Evolutionary conservation across 1,284 basidiomycete genomes (phyloP), one percentile per base, ranked within the genome.

Genomic region (Malassezia yamatoensis): DNA sequence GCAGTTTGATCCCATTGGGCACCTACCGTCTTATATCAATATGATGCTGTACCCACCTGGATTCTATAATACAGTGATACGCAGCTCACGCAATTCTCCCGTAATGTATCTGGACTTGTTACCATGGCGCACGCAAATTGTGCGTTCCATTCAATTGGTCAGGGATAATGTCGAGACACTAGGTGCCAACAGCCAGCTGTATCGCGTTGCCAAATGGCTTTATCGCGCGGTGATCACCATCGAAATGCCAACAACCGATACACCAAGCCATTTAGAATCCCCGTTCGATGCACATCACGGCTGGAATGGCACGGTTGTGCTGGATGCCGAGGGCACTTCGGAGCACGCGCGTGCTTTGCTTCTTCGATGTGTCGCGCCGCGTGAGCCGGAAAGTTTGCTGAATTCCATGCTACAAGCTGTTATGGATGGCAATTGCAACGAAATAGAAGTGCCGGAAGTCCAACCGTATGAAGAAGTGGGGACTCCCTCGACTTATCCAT

Each of bases 21-120:
- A 78, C 46, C 44, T 78, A 13, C 77, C 77, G 1, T 51, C 58
- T 3, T 77, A 75, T 75, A 54, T 77, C 50, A 74, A 77, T 52
- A 59, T 65, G 49, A 62, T 78, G 32, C n/a, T 54, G 0, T 74
- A 70, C 44, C 61, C 75, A 10, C 76, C 76, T 1, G 67, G 67
- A 24, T 74, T 74, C 64, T 78, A 65, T 57, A 76, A 78, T 68
- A 74, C 75, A 55, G 63, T 77, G 4, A 51, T 78, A 34, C 70
- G 69, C 1, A 52, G 56, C 18, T 50, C 61, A 9, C 38, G 49
- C 39, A 41, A 45, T 11, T 65, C 70, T 13, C 71, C 72, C 9
- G 64, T 69, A 8, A 34, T 72, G 40, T 73, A 66, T 56, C 53
- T 74, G 8, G 69, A 74, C 60, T 62, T 78, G 8, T 51, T 65